Percentiles rank a stretch among this genome's conserved stretches.
Evolutionary conservation across 148 eudicot species (phyloP).

Genomic region (Polygonum maritimum): DNA sequence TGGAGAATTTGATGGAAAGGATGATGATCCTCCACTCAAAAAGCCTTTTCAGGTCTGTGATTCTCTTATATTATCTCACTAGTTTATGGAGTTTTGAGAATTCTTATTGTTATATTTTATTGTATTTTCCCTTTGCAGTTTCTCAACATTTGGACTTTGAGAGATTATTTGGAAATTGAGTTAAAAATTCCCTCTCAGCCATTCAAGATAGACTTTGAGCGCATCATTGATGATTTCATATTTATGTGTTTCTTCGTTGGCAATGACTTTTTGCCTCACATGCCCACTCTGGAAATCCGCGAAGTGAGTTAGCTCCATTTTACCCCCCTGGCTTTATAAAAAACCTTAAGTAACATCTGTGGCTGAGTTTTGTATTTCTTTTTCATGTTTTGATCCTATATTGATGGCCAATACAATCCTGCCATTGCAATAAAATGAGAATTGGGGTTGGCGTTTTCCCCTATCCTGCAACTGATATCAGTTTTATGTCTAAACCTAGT

Average conservation of each 20-base stretch:
- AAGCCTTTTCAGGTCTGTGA: slow-evolving; percentile 80
- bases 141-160: slow-evolving; percentile 79
- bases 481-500: background rate
- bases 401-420: background rate
- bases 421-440: background rate
- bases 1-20: slow-evolving; percentile 89
- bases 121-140: slow-evolving; percentile 47
- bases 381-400: background rate
- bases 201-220: slow-evolving; percentile 60
- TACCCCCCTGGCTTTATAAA: background rate
- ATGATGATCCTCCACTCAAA: slow-evolving; percentile 45
- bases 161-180: slow-evolving; percentile 86
- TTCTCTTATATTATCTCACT: background rate
- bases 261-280: slow-evolving; percentile 93
- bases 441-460: background rate
- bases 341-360: background rate
- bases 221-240: slow-evolving; percentile 87
- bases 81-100: background rate
- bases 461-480: background rate
- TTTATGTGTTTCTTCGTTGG: slow-evolving; percentile 98
- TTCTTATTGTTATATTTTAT: background rate
- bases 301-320: slow-evolving; percentile 49
- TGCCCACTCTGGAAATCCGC: slow-evolving; percentile 97
- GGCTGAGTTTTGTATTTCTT: background rate
- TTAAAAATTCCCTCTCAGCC: slow-evolving; percentile 67